Evolutionary conservation across 2,329 filamentous ascomycete genomes (phyloP), one percentile per base, ranked within the genome.

Genomic region (Lanzia echinophila): DNA sequence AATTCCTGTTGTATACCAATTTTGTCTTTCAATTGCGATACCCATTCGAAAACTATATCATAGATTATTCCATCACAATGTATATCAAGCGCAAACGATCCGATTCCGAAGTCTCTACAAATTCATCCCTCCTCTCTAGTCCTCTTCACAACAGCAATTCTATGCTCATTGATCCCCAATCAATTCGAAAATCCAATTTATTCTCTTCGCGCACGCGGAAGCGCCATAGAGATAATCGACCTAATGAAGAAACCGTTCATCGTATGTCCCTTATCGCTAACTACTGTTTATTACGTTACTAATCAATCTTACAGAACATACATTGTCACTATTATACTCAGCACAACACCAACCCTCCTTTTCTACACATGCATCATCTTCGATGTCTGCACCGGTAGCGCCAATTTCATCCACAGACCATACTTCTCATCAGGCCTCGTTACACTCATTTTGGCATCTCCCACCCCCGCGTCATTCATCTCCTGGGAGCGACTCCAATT

Each of bases 21-120:
- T 28, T 28, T 28, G 24, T 4, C 4, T 28, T 28, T 28, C 24
- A 28, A 8, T 28, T 28, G 24, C 24, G 8, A 28, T 28, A 28
- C 24, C 24, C 24, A 28, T 28, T 28, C 24, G 24, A 28, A 28
- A 28, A 28, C 4, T 28, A n/a, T 28, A 28, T 28, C 8, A 28
- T 28, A 28, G 4, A 28, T 28, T 28, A 28, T 28, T 28, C 4
- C 24, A 28, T 28, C 24, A 53, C 20, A 15, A 82, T 81, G 78
- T 67, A 75, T 24, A 70, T 82, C 64, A 86, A 85, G 67, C 81
- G 82, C 69, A 86, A 85, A 72, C 77, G 81, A 42, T 84, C 81
- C 61, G 74, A 77, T 53, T 79, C 79, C 20, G 79, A 82, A 65
- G 71, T 82, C 55, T 77, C 75, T 47, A 70, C 72, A 34, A 73